Evolutionary conservation across 176 grass and related monocot species (phyloP), one percentile per base, ranked within the genome.

Genomic region (Guadua angustifolia): DNA sequence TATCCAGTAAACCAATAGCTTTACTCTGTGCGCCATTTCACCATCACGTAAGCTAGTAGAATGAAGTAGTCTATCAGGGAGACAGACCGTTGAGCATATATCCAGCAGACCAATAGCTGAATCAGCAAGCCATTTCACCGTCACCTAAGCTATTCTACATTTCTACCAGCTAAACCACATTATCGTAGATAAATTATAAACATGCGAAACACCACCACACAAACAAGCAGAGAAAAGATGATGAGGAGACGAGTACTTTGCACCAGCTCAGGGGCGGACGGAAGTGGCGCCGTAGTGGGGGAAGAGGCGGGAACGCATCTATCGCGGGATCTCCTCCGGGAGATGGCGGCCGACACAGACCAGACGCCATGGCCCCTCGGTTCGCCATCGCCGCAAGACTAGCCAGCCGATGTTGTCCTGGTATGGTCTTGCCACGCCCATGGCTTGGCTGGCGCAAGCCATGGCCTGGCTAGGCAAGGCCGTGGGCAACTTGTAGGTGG

Each of bases 261-360:
- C 14, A 58, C 78, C 79, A 21, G 75, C 78, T 79, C 85, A 90
- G 21, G 61, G 79, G 17, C 79, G 67, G n/a, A n/a, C n/a, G n/a
- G 65, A 49, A 66, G 88, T 83, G 43, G 85, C 68, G 17, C 82
- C 85, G 3, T 86, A 83, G 85, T 80, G 88, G 32, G 83, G 79
- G 69, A 77, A 86, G 52, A 88, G 82, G 16, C 69, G 86, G 33
- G 62, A 25, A 21, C 79, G 74, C 75, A 88, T 78, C 73, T 86
- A 86, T 1, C 50, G 38, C 24, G 79, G 78, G n/a, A 88, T 88
- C 29, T 73, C 82, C 79, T 94, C 88, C 22, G 78, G 88, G 7
- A 88, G 70, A 63, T 88, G 88, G n/a, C n/a, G n/a, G n/a, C n/a
- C n/a, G n/a, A n/a, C n/a, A n/a, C n/a, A n/a, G n/a, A n/a, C n/a